Conservation (phyloP, 345 rosid genomes). For the Sisymbrium irio region DNA sequence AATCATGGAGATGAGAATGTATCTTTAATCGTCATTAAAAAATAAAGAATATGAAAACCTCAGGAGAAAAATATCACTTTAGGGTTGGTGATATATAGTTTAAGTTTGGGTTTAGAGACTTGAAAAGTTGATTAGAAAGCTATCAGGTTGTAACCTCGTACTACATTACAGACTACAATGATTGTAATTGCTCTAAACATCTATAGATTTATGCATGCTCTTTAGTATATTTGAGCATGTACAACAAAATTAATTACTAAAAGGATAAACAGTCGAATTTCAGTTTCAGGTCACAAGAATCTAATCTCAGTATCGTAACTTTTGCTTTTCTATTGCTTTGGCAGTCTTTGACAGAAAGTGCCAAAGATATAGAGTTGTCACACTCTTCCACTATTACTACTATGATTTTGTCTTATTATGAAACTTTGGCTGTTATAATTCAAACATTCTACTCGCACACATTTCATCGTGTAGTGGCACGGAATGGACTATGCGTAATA, state of each 20-base stretch:
- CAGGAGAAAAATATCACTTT: background rate
- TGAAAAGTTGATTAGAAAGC: background rate
- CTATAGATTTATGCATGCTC: background rate
- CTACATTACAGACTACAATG: background rate
- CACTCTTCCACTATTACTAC: conserved; percentile 8
- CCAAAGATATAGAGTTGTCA: conserved; percentile 15
- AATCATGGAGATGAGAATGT: too few relatives aligned
- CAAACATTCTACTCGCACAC: background rate
- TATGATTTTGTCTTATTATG: background rate
- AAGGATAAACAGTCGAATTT: background rate
- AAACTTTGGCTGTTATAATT: conserved; percentile 3
- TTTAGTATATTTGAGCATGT: background rate
- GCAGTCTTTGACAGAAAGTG: conserved; percentile 2
- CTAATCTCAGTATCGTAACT: background rate
- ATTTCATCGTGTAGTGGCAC: background rate
- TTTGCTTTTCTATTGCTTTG: conserved; percentile 10
- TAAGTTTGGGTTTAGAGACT: background rate
- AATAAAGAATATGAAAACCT: too few relatives aligned
- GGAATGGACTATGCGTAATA: too few relatives aligned
- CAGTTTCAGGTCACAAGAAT: conserved; percentile 16
- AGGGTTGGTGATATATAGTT: background rate
- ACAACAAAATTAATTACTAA: background rate
- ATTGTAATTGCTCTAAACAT: background rate
- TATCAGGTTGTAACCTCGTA: background rate
- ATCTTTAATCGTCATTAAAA: too few relatives aligned